Evolutionary conservation across 2,329 filamentous ascomycete species (phyloP).

Genomic region (Seiridium cupressi): DNA sequence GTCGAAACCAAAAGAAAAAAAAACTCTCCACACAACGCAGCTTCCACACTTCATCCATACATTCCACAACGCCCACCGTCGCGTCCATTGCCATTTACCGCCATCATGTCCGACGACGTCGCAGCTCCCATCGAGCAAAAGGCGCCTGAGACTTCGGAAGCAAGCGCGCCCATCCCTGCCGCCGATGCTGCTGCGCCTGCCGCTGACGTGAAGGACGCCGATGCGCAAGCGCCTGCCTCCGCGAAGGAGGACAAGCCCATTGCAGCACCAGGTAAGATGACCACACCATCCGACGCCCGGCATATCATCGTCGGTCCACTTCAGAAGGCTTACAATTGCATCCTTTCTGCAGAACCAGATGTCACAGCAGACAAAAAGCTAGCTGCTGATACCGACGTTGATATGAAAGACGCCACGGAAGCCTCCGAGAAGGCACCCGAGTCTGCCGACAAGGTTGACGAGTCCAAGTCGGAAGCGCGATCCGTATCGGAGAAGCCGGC

Average conservation of each 20-base stretch:
- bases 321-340: constrained; percentile 21
- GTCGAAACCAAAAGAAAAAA: neutral
- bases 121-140: constrained; percentile 16
- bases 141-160: constrained; percentile 4
- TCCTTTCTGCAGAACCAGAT: constrained; percentile 18
- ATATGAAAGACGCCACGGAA: constrained; percentile 25
- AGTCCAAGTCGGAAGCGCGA: constrained; percentile 12
- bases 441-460: constrained; percentile 4
- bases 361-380: constrained; percentile 17
- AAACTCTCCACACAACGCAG: constrained; percentile 5
- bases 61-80: neutral
- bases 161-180: constrained; percentile 7
- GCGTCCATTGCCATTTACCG: neutral
- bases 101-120: constrained; percentile 27
- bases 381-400: constrained; percentile 25
- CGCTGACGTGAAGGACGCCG: constrained; percentile 15
- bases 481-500: constrained; percentile 14
- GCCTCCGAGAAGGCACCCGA: constrained; percentile 20
- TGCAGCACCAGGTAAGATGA: constrained; percentile 9
- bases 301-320: neutral
- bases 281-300: neutral
- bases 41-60: neutral
- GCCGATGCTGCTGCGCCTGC: constrained; percentile 3
- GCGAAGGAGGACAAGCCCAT: constrained; percentile 12
- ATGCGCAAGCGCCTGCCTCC: constrained; percentile 22